Evolutionary conservation across 2,329 filamentous ascomycete species (phyloP).

Genomic region (Fusarium sp.): DNA sequence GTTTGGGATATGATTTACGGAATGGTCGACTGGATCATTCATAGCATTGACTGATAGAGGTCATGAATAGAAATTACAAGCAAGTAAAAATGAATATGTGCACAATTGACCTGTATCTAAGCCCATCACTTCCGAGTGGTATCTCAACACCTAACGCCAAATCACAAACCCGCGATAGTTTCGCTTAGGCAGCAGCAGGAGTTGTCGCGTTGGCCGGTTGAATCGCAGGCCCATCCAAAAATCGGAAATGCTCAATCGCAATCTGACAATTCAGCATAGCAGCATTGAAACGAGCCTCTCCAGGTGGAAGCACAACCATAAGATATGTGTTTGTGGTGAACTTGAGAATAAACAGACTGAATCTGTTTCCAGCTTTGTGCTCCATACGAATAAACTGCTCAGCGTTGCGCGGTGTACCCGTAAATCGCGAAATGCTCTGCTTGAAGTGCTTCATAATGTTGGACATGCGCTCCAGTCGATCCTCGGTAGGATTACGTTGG

Average conservation of each 20-base stretch:
- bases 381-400: constrained; percentile 86
- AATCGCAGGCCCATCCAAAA: constrained; percentile 65
- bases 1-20: constrained; percentile 35
- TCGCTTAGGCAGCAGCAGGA: constrained; percentile 20
- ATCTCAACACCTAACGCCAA: constrained; percentile 48
- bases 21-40: constrained; percentile 6
- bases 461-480: constrained; percentile 92
- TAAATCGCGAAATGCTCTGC: constrained; percentile 81
- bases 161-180: constrained; percentile 19
- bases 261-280: constrained; percentile 92
- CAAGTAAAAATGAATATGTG: background rate
- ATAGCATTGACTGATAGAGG: constrained; percentile 31
- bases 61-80: constrained; percentile 20
- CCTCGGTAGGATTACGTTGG: constrained; percentile 84
- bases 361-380: constrained; percentile 79
- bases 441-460: constrained; percentile 99
- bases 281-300: constrained; percentile 90
- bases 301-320: constrained; percentile 89
- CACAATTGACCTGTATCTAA: constrained; percentile 23
- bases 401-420: constrained; percentile 81
- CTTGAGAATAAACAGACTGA: constrained; percentile 94
- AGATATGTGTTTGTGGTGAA: constrained; percentile 99
- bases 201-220: constrained; percentile 26
- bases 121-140: constrained; percentile 42
- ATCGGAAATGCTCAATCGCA: constrained; percentile 83